Percentiles rank a stretch among this genome's conserved stretches.
Evolutionary conservation across 202 grass and related monocot genomes (phyloP).

Genomic region (Schoenoplectus triqueter): DNA sequence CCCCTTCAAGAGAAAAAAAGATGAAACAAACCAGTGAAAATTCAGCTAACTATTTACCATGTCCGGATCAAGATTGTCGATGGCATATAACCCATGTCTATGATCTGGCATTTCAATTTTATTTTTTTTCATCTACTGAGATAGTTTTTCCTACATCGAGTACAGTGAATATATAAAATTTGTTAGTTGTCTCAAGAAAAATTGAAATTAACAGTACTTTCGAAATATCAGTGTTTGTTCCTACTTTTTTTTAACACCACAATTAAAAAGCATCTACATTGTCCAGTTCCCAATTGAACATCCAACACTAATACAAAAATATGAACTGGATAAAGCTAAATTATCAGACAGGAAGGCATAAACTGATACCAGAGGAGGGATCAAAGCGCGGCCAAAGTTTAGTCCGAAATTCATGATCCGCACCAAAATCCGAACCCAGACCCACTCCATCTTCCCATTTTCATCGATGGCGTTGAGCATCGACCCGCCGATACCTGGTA

Average conservation of each 20-base stretch:
- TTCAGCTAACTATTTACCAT: conserved; percentile 53
- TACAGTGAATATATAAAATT: conserved; percentile 7
- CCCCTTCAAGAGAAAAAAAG: background rate
- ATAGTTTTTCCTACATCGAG: conserved; percentile 72
- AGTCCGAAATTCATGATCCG: conserved; percentile 79
- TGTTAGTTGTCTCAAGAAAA: background rate
- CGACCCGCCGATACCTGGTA: conserved; percentile 80
- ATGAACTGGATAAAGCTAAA: no score
- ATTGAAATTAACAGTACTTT: background rate
- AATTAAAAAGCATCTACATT: background rate
- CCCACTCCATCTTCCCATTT: conserved; percentile 69
- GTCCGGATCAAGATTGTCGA: conserved; percentile 82
- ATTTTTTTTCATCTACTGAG: conserved; percentile 78
- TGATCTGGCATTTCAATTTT: conserved; percentile 75
- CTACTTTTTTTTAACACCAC: background rate
- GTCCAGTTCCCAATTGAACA: no score
- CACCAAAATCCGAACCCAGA: conserved; percentile 88
- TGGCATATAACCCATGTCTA: conserved; percentile 86
- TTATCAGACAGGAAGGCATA: background rate
- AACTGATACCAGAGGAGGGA: conserved; percentile 60
- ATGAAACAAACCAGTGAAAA: background rate
- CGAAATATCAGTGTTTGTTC: conserved; percentile 8
- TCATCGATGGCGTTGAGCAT: conserved; percentile 82
- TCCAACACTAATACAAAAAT: no score
- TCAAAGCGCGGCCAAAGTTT: conserved; percentile 97